Base-by-base conservation (phyloP, 2,329 filamentous ascomycete species). In the Phaeosphaeriaceae sp. region DNA sequence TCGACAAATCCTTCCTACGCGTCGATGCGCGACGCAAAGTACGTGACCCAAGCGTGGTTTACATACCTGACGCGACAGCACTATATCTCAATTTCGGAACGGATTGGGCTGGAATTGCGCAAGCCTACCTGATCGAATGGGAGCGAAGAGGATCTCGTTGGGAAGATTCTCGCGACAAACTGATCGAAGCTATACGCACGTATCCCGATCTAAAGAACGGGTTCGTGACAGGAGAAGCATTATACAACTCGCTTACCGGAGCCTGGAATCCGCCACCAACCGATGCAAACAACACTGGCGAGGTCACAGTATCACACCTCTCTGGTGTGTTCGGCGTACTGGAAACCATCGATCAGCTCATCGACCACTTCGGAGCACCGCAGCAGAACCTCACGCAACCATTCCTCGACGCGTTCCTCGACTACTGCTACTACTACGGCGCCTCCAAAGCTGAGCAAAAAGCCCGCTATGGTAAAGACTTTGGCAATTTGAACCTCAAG, bases 11-110 rank as follows among this genome's bases (percentile, higher is more conserved):
- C 0, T 87, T 84, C 57, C 73, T 81, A 0, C 75, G 78, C 0
- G 80, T 89, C 1, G 86, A 89, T 56, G 83, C 86, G 1, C 78
- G 83, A 21, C 80, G 86, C 47, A 88, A 89, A 74, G 85, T 88
- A 0, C 84, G 85, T 13, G 82, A 77, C 17, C 82, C 86, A 50
- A 79, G 81, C 1, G 83, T 82, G 69, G 76, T 78, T 0, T 83
- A 84, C 1, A 78, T 58, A 42, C 82, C 76, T 6, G 75, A 77
- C 9, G 78, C 70, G 7, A 78, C 65, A 11, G 74, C 71, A 17
- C 78, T 84, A 0, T 81, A 83, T 42, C 80, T 87, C 9, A 80
- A 83, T 36, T 77, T 88, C 2, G 86, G 86, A 2, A 86, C 85
- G 0, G 86, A 88, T 63, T 88, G 85, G 84, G 81, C 82, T 0